Percentiles rank a stretch among this genome's conserved stretches.
Evolutionary conservation across 2,329 filamentous ascomycete genomes (phyloP).

Genomic region (Penicillium brevicompactum): DNA sequence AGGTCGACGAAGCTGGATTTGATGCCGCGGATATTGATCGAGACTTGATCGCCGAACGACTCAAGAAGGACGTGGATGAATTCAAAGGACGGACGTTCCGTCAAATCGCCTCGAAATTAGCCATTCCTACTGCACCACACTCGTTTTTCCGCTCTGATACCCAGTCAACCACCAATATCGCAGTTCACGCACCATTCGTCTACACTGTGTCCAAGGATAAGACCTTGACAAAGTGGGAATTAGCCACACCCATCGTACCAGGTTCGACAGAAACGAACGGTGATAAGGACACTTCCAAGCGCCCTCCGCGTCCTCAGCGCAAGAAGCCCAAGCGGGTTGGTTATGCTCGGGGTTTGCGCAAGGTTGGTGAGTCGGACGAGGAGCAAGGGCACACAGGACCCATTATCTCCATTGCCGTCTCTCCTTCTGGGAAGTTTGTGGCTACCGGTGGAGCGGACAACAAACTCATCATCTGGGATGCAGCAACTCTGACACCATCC

Average conservation of each 20-base stretch:
- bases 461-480: slow-evolving; percentile 85
- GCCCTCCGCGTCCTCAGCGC: slow-evolving; percentile 53
- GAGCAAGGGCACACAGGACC: slow-evolving; percentile 74
- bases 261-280: slow-evolving; percentile 55
- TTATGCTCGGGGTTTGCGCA: slow-evolving; percentile 52
- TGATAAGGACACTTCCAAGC: slow-evolving; percentile 64
- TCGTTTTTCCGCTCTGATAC: slow-evolving; percentile 79
- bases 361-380: slow-evolving; percentile 41
- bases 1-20: slow-evolving; percentile 83
- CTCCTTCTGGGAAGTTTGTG: slow-evolving; percentile 84
- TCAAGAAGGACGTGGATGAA: slow-evolving; percentile 91
- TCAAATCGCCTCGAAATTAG: slow-evolving; percentile 71
- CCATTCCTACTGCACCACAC: slow-evolving; percentile 67
- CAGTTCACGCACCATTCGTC: slow-evolving; percentile 74
- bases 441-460: slow-evolving; percentile 87
- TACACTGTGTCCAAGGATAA: slow-evolving; percentile 90
- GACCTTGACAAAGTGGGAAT: slow-evolving; percentile 83
- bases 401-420: slow-evolving; percentile 84
- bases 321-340: slow-evolving; percentile 49
- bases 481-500: slow-evolving; percentile 73
- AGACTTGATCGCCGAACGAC: slow-evolving; percentile 84
- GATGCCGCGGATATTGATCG: slow-evolving; percentile 92
- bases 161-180: slow-evolving; percentile 75
- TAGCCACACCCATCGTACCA: slow-evolving; percentile 55
- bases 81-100: slow-evolving; percentile 88